A percentile compares a stretch with the other conserved stretches of the same genome.
Evolutionary conservation across 441 rosid genomes (phyloP).

Genomic region (Kokia cookei): DNA sequence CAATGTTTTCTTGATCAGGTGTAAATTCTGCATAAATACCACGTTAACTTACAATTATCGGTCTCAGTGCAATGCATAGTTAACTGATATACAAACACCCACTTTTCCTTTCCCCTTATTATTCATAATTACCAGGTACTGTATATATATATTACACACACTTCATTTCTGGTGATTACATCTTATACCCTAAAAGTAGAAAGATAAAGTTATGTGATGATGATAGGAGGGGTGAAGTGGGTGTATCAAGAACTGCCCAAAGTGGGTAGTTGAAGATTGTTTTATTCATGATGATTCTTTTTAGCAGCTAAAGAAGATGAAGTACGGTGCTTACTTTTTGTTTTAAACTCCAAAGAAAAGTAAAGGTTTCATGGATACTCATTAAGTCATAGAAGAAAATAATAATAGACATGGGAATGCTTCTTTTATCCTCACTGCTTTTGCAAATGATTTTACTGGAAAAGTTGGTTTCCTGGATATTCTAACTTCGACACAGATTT

Average conservation of each 20-base stretch:
- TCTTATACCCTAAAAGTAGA: not conserved
- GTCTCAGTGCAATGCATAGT: too few relatives aligned
- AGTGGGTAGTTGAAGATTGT: conserved; percentile 36
- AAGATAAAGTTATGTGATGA: not conserved
- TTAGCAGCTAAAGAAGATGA: conserved; percentile 23
- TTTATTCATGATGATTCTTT: conserved; percentile 42
- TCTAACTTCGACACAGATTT: conserved; percentile 14
- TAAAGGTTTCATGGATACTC: conserved; percentile 19
- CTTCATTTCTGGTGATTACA: conserved; percentile 3
- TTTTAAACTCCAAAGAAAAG: conserved; percentile 19
- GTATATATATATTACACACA: not conserved
- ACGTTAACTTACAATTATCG: too few relatives aligned
- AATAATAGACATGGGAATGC: conserved; percentile 12
- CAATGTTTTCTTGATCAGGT: conserved; percentile 38
- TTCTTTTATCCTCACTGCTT: conserved; percentile 11
- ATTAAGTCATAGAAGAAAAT: conserved; percentile 14
- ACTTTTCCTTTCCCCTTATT: not conserved
- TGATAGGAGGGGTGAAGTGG: conserved; percentile 29
- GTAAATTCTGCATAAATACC: not conserved
- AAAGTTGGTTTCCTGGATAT: conserved; percentile 31
- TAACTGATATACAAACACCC: conserved; percentile 8
- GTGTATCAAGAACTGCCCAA: conserved; percentile 32
- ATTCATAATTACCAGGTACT: conserved; percentile 31
- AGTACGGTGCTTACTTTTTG: conserved; percentile 25
- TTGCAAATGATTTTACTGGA: conserved; percentile 34